Conservation (phyloP, 2,329 filamentous ascomycete species). For the Blastomyces gilchristii region DNA sequence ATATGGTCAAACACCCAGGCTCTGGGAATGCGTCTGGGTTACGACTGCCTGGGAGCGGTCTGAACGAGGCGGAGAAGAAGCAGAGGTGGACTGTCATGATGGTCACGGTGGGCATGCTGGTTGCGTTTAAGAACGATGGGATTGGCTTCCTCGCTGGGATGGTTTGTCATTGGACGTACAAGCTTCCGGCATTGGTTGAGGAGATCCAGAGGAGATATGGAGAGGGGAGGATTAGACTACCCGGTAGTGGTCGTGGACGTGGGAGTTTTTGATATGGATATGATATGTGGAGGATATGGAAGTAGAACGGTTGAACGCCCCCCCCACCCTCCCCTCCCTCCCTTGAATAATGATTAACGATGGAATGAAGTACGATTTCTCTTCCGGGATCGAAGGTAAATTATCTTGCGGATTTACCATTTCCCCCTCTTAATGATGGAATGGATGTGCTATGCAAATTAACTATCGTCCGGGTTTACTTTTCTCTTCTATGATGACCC, state of each 20-base stretch:
- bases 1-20: constrained; percentile 38
- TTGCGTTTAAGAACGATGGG: constrained; percentile 84
- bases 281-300: background rate
- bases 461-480: background rate
- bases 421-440: background rate
- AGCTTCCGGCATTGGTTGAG: constrained; percentile 26
- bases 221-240: constrained; percentile 23
- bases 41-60: constrained; percentile 19
- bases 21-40: constrained; percentile 9
- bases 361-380: background rate
- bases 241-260: background rate
- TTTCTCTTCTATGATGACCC: background rate
- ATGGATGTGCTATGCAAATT: background rate
- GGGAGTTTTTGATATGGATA: background rate
- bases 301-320: background rate
- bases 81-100: constrained; percentile 85
- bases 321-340: no score
- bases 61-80: constrained; percentile 58
- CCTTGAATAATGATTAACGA: background rate
- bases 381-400: background rate
- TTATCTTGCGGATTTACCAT: background rate
- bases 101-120: constrained; percentile 67
- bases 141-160: constrained; percentile 77
- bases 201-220: constrained; percentile 20
- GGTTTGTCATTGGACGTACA: constrained; percentile 63